Percentiles rank a stretch among this genome's conserved stretches.
phyloP scores from a whole-genome alignment of 805 yeast species.

The Ogataea nakhonphanomensis region DNA sequence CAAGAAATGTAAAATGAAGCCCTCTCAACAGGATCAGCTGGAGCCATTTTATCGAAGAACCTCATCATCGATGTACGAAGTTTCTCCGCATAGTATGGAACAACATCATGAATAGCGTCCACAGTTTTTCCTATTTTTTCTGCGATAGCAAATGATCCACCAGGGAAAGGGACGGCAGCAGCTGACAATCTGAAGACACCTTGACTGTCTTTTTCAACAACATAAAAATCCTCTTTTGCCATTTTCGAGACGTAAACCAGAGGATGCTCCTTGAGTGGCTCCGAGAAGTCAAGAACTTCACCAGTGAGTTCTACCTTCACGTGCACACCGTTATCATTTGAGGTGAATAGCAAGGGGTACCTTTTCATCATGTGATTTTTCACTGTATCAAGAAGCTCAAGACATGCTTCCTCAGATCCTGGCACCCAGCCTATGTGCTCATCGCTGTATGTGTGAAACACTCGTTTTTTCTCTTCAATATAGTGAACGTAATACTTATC shows the following conservation, averaged over 20 bases:
- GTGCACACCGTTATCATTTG: slow-evolving; percentile 45
- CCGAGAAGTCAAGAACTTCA: slow-evolving; percentile 57
- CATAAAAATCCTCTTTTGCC: slow-evolving; percentile 74
- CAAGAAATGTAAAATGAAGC: slow-evolving; percentile 74
- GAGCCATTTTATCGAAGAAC: slow-evolving; percentile 63
- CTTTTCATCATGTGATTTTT: slow-evolving; percentile 56
- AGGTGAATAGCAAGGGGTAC: slow-evolving; percentile 61
- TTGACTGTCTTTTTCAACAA: slow-evolving; percentile 52
- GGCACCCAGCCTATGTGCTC: slow-evolving; percentile 66
- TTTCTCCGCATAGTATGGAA: slow-evolving; percentile 67
- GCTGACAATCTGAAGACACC: slow-evolving; percentile 63
- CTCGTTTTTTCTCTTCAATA: slow-evolving; percentile 57
- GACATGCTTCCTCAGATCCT: slow-evolving; percentile 56
- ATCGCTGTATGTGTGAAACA: slow-evolving; percentile 54
- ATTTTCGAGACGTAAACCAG: slow-evolving; percentile 58
- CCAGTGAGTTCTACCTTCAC: slow-evolving; percentile 59
- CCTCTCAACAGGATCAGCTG: slow-evolving; percentile 63
- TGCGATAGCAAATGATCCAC: slow-evolving; percentile 66
- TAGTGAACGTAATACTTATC: slow-evolving; percentile 70
- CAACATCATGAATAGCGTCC: slow-evolving; percentile 63
- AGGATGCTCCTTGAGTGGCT: slow-evolving; percentile 63
- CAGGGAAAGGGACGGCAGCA: slow-evolving; percentile 78
- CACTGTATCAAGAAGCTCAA: slow-evolving; percentile 62
- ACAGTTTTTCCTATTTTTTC: slow-evolving; percentile 58
- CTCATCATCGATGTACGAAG: slow-evolving; percentile 68